Evolutionary conservation across 2,329 filamentous ascomycete species (phyloP).

Genomic region (Colletotrichum lupini): DNA sequence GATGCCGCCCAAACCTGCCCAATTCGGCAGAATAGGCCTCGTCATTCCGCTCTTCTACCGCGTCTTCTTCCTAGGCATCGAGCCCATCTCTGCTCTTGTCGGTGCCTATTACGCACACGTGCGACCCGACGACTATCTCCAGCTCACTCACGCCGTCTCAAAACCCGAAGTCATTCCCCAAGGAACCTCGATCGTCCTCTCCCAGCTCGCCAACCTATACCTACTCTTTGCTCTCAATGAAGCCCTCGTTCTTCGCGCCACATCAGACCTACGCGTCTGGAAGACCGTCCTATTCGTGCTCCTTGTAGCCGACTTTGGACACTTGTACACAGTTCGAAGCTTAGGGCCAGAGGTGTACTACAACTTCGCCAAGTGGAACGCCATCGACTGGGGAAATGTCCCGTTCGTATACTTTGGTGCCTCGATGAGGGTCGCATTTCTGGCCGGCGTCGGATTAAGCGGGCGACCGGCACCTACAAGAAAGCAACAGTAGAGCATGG

Average conservation of each 20-base stretch:
- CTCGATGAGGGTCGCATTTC: slow-evolving; percentile 67
- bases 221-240: slow-evolving; percentile 82
- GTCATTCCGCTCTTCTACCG: slow-evolving; percentile 71
- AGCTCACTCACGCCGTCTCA: slow-evolving; percentile 68
- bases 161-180: slow-evolving; percentile 62
- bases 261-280: slow-evolving; percentile 77
- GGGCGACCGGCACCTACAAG: slow-evolving; percentile 18
- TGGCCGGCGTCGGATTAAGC: slow-evolving; percentile 65
- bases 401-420: slow-evolving; percentile 77
- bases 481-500: slow-evolving; percentile 31
- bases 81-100: slow-evolving; percentile 66
- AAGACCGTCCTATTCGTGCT: slow-evolving; percentile 72
- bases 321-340: slow-evolving; percentile 73
- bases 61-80: slow-evolving; percentile 80
- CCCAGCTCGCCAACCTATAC: slow-evolving; percentile 83
- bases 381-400: slow-evolving; percentile 75
- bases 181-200: slow-evolving; percentile 74
- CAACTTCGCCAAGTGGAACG: slow-evolving; percentile 71
- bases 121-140: slow-evolving; percentile 67
- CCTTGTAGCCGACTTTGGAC: slow-evolving; percentile 80
- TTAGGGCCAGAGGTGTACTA: slow-evolving; percentile 74
- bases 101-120: slow-evolving; percentile 65
- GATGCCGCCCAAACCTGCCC: slow-evolving; percentile 37
- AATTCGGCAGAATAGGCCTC: slow-evolving; percentile 45
- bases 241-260: slow-evolving; percentile 77